Percentiles rank a stretch among this genome's conserved stretches.
phyloP scores from a whole-genome alignment of 225 moss, liverwort and hornwort species.

The Pseudisothecium myosuroides region DNA sequence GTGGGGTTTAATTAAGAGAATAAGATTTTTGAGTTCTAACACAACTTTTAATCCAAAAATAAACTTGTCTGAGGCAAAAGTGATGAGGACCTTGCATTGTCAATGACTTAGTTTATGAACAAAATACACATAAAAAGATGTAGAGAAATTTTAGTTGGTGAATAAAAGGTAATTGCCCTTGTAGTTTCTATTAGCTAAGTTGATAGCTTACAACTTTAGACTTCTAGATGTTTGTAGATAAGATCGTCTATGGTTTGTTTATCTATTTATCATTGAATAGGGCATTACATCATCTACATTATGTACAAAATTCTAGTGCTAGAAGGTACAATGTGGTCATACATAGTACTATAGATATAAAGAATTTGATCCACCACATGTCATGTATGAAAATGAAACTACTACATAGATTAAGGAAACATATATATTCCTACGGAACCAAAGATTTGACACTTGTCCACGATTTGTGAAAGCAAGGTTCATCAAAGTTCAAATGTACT shows the following conservation, averaged over 20 bases:
- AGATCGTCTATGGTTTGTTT: background rate
- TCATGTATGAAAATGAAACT: background rate
- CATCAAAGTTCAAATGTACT: background rate
- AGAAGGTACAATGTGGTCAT: background rate
- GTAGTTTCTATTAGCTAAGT: background rate
- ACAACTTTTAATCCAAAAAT: background rate
- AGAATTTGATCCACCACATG: background rate
- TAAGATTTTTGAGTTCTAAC: background rate
- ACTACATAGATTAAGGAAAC: background rate
- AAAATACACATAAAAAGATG: background rate
- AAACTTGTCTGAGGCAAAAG: background rate
- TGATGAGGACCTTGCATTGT: background rate
- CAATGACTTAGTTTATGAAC: background rate
- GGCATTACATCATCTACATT: background rate
- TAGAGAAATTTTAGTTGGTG: background rate
- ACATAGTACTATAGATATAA: background rate
- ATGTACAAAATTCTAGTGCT: background rate
- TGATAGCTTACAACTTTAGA: background rate
- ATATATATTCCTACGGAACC: background rate
- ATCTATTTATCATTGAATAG: background rate
- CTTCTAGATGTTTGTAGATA: fast-evolving
- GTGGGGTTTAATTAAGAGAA: background rate
- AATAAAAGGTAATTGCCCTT: background rate
- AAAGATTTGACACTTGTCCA: background rate
- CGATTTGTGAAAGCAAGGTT: background rate